Percentiles rank a stretch among this genome's conserved stretches.
Evolutionary conservation across 2,329 filamentous ascomycete species (phyloP).

Genomic region (Cladophialophora carrionii): DNA sequence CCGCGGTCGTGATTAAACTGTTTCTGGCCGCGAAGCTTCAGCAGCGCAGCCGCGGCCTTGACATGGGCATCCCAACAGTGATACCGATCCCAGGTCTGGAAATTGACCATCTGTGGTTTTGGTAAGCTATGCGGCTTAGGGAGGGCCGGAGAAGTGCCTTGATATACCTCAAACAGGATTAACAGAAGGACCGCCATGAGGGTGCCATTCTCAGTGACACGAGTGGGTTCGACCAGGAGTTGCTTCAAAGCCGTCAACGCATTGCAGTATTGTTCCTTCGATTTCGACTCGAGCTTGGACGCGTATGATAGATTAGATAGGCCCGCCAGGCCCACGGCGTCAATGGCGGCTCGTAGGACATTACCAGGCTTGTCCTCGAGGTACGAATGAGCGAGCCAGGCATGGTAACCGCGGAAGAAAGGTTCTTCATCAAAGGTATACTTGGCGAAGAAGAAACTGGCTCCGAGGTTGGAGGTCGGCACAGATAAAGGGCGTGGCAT

Average conservation of each 20-base stretch:
- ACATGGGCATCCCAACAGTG: slow-evolving; percentile 26
- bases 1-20: slow-evolving; percentile 28
- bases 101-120: slow-evolving; percentile 14
- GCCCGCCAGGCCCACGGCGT: slow-evolving; percentile 19
- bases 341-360: slow-evolving; percentile 11
- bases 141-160: not conserved
- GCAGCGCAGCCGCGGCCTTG: slow-evolving; percentile 30
- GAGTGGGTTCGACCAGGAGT: slow-evolving; percentile 40
- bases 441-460: slow-evolving; percentile 24
- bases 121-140: not conserved
- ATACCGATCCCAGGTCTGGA: slow-evolving; percentile 18
- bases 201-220: slow-evolving; percentile 45
- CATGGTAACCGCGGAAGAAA: slow-evolving; percentile 18
- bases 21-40: slow-evolving; percentile 33
- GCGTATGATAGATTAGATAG: slow-evolving; percentile 18
- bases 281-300: slow-evolving; percentile 1
- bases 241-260: slow-evolving; percentile 58
- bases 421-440: slow-evolving; percentile 16
- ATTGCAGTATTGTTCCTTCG: slow-evolving; percentile 16
- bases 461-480: slow-evolving; percentile 11
- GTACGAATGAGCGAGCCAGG: slow-evolving; percentile 18
- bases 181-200: slow-evolving; percentile 46
- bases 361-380: slow-evolving; percentile 5
- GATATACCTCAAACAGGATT: slow-evolving; percentile 44
- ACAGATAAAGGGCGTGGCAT: not conserved